Evolutionary conservation across 2,329 filamentous ascomycete genomes (phyloP), one percentile per base, ranked within the genome.

Genomic region (Chaetomium sp.): DNA sequence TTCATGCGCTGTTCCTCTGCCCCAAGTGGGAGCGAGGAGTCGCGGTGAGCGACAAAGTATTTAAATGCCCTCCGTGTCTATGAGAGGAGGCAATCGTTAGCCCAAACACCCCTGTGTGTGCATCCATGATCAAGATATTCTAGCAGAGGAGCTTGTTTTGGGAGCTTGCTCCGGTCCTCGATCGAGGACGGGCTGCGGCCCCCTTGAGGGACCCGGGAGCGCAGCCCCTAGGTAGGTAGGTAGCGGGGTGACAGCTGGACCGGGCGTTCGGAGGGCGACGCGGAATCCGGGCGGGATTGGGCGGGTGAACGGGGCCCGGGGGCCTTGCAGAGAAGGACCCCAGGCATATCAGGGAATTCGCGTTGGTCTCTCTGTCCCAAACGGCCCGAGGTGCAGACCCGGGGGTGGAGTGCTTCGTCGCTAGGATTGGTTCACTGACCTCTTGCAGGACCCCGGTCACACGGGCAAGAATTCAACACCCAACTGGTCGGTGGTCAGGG

Each of bases 1-100:
- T 74, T 75, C 74, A 76, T 76, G 66, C 68, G 72, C 68, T 64
- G 66, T 66, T 66, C 66, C 67, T 72, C 70, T 66, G 65, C 66
- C 64, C 68, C 63, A 54, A 61, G 60, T 12, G 55, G 65, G 67
- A 72, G 69, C 67, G 70, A 68, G 56, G 58, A 64, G 66, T 68
- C 65, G 65, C 65, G 57, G 58, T 59, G 59, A 57, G 64, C 58
- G 54, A 40, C 37, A 51, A 69, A 58, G 59, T 60, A 61, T 58
- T 59, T 53, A 57, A 66, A 58, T 58, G 64, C 62, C 61, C 66
- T 62, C 61, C 54, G 62, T 52, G 63, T 57, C 65, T 68, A 55
- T 59, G 53, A 45, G 41, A 54, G 44, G 12, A 55, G 44, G 34
- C 50, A 46, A 54, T 41, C 35, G 64, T 65, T 53, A 64, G 61